Evolutionary conservation across 1,139 yeast species (phyloP).

Genomic region (Debaryomyces coudertii): DNA sequence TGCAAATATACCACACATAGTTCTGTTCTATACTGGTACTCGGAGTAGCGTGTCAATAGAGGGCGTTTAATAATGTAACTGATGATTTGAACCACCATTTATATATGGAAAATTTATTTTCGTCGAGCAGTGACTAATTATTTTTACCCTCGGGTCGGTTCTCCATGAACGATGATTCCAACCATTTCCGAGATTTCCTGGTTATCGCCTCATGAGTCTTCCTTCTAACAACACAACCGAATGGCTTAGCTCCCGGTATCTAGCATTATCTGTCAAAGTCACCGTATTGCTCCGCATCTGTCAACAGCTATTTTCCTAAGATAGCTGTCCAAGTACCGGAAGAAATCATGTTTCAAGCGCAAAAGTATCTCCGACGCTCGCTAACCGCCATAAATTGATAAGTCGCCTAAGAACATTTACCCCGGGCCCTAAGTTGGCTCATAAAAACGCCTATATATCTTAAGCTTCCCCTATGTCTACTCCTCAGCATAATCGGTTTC

Average conservation of each 20-base stretch:
- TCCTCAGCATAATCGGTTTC: background rate
- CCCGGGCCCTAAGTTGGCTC: background rate
- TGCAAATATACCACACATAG: constrained; percentile 98
- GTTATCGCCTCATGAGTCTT: background rate
- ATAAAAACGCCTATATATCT: background rate
- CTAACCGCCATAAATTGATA: background rate
- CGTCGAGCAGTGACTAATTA: constrained; percentile 8
- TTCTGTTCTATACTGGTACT: constrained; percentile 6
- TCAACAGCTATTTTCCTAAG: background rate
- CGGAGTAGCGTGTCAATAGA: background rate
- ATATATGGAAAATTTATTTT: constrained; percentile 7
- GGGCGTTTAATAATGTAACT: background rate
- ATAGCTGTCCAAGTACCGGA: background rate
- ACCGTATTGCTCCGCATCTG: background rate
- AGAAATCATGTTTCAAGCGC: background rate
- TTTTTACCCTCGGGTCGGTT: constrained; percentile 2
- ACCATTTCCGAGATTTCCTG: constrained; percentile 1
- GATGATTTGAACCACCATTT: background rate
- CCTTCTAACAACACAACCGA: background rate
- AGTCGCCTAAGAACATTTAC: background rate
- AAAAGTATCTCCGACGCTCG: background rate
- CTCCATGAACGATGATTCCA: background rate
- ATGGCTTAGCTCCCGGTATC: background rate
- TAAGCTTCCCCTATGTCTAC: background rate
- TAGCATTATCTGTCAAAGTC: too few species aligned